Evolutionary conservation across 371 early-diverging fungal species (phyloP).

Genomic region (Lichtheimia ramosa): DNA sequence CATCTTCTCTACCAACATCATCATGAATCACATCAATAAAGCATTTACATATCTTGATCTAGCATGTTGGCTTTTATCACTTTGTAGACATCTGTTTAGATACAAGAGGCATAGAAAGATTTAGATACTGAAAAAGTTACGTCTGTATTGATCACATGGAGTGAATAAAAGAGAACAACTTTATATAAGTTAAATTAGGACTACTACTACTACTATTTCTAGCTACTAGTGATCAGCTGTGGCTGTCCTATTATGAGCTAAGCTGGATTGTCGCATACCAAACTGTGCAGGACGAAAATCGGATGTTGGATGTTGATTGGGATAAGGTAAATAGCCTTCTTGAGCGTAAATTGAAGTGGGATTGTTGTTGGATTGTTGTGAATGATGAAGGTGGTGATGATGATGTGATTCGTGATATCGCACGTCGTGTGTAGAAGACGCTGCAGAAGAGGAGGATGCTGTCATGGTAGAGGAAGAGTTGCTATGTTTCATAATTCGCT

Average conservation of each 20-base stretch:
- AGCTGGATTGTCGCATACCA: constrained; percentile 7
- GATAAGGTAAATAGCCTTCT: constrained; percentile 42
- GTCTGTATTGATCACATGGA: no score
- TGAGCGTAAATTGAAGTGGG: constrained; percentile 44
- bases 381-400: constrained; percentile 2
- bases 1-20: background rate
- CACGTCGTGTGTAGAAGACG: constrained; percentile 8
- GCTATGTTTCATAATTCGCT: constrained; percentile 31
- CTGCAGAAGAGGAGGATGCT: constrained; percentile 6
- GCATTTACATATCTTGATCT: background rate
- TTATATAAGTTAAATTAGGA: no score
- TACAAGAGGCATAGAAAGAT: no score
- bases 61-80: no score
- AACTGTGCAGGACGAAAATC: constrained; percentile 10
- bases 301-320: constrained; percentile 21
- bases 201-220: no score
- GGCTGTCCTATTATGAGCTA: background rate
- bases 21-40: background rate
- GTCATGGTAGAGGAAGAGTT: constrained; percentile 7
- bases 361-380: constrained; percentile 9
- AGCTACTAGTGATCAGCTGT: background rate
- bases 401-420: constrained; percentile 13
- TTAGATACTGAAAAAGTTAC: no score
- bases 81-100: no score
- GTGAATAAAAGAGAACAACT: no score